Conservation (phyloP, 2,329 filamentous ascomycete species). For the Penicillium sp. region DNA sequence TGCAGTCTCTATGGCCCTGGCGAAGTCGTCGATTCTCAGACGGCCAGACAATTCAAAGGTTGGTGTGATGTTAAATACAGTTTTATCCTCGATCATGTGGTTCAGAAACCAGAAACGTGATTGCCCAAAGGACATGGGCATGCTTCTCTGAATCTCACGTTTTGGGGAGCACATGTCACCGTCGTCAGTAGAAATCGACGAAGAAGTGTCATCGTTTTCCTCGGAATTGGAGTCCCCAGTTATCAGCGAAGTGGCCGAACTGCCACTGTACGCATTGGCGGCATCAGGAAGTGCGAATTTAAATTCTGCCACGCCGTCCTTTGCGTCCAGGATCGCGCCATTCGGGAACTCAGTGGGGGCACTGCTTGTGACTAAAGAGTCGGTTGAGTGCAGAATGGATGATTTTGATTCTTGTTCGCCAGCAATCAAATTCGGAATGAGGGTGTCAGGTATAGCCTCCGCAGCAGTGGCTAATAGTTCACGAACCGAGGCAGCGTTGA, state of each 20-base stretch:
- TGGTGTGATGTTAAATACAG: constrained; percentile 42
- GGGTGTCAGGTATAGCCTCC: constrained; percentile 8
- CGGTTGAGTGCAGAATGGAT: not conserved
- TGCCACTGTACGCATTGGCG: constrained; percentile 6
- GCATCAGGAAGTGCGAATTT: constrained; percentile 4
- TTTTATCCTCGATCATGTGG: constrained; percentile 32
- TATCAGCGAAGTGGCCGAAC: constrained; percentile 11
- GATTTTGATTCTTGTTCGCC: not conserved
- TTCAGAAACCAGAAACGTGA: constrained; percentile 41
- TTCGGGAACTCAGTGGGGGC: not conserved
- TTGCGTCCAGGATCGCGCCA: not conserved
- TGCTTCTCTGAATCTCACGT: constrained; percentile 3
- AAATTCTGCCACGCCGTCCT: not conserved
- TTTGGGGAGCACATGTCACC: not conserved
- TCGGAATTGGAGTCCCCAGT: constrained; percentile 18
- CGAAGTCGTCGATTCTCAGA: constrained; percentile 31
- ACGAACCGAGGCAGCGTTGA: constrained; percentile 21
- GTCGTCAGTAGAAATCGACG: constrained; percentile 9
- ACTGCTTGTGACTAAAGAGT: not conserved
- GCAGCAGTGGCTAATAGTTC: constrained; percentile 17
- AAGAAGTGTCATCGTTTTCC: constrained; percentile 12
- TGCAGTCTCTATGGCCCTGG: constrained; percentile 34
- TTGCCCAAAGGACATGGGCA: constrained; percentile 42
- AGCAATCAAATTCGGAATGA: constrained; percentile 12
- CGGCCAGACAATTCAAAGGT: constrained; percentile 33